phyloP scores from a whole-genome alignment of 179 eudicot species.

The Beta lomatogona region DNA sequence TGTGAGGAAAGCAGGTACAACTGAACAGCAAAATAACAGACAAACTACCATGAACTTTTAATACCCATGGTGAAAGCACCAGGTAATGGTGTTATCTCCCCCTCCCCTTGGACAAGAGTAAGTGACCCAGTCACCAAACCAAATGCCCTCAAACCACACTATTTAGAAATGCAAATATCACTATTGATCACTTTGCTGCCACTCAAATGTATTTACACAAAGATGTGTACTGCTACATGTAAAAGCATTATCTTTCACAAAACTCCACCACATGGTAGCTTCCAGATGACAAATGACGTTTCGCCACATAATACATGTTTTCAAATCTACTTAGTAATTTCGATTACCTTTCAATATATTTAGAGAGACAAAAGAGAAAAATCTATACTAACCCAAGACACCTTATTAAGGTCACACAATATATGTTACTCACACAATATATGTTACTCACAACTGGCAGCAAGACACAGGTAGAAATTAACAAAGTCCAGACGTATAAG shows the following conservation, averaged over 20 bases:
- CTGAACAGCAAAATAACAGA: background rate
- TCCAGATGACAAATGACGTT: background rate
- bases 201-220: background rate
- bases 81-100: too few relatives aligned
- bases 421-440: too few relatives aligned
- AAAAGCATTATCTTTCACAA: background rate
- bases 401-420: too few relatives aligned
- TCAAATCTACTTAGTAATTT: background rate
- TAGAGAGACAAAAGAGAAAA: background rate
- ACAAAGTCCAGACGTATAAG: too few relatives aligned
- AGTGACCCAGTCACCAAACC: background rate
- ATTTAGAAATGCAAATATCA: background rate
- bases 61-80: background rate
- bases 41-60: background rate
- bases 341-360: background rate
- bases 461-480: too few relatives aligned
- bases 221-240: background rate
- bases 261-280: background rate
- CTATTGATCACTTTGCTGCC: background rate
- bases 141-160: background rate
- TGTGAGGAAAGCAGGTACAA: background rate
- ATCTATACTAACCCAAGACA: background rate
- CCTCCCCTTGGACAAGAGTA: background rate
- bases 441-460: too few relatives aligned
- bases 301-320: background rate